Base-by-base conservation (phyloP, 2,329 filamentous ascomycete genomes). In the Parastagonospora avenae region DNA sequence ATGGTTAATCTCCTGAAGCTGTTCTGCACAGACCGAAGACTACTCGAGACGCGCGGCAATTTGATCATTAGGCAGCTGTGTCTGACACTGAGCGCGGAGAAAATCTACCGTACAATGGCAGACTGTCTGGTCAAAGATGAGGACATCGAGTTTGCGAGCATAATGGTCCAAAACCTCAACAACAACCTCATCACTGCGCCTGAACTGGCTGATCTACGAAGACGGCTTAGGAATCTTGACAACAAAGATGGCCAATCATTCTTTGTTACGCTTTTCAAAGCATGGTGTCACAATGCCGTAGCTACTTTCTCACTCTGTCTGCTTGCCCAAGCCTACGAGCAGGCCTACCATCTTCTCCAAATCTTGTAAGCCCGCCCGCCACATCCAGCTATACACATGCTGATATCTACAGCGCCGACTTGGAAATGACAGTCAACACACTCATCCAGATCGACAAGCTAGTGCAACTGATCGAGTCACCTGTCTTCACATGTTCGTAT, bases 131-230 rank as follows among this genome's bases (percentile, higher is more conserved):
- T 97, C 73, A 96, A 92, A 68, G 94, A 99, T 73, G 94, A 97
- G 76, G 94, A 99, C 70, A 86, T 99, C 36, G 95, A 99, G 72
- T 99, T 99, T 74, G 93, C 94, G 12, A 97, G 93, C 70, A 97
- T 99, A 64, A 99, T 99, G 94, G 92, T 99, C 28, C 94, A 99
- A 73, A 97, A 97, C 66, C 81, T 99, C 45, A 99, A 99, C 77
- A 99, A 99, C 74, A 99, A 99, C 66, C 86, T 99, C 47, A 97
- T 99, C 60, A 99, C 95, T 1, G 94, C 95, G 0, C 94, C 95
- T 1, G 92, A 99, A 74, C 80, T 99, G 28, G 86, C 91, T 1
- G 95, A 97, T 63, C 80, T 99, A 56, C 86, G 94, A 39, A 97
- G 96, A 73, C 82, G 94, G 37, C 78, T 99, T 43, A 84, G 94